Conservation (phyloP, 441 rosid species). For the Sinapis alba region DNA sequence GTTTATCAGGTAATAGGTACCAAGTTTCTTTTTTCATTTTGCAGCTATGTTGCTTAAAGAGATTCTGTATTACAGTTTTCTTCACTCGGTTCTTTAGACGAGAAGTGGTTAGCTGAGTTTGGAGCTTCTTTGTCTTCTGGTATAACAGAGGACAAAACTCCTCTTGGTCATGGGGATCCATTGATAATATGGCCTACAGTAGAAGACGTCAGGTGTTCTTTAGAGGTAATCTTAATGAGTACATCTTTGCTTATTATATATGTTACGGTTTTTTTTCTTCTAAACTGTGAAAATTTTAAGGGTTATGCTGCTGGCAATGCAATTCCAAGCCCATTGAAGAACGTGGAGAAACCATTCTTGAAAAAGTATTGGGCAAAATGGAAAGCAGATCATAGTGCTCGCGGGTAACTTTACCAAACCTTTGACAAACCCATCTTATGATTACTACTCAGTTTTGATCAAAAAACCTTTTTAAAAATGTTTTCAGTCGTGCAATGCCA, state of each 20-base stretch:
- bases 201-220: slow-evolving; percentile 90
- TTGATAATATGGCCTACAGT: slow-evolving; percentile 90
- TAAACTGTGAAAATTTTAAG: slow-evolving; percentile 42
- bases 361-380: slow-evolving; percentile 94
- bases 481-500: slow-evolving; percentile 87
- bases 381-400: slow-evolving; percentile 86
- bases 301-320: slow-evolving; percentile 94
- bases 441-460: slow-evolving; percentile 22
- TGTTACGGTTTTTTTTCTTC: slow-evolving; percentile 5
- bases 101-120: slow-evolving; percentile 92
- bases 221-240: slow-evolving; percentile 62
- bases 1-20: slow-evolving; percentile 69
- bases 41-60: background rate
- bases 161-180: slow-evolving; percentile 83
- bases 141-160: slow-evolving; percentile 65
- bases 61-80: slow-evolving; percentile 63
- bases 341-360: slow-evolving; percentile 81
- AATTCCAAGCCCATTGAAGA: slow-evolving; percentile 87
- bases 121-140: slow-evolving; percentile 88
- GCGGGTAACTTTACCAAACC: slow-evolving; percentile 48
- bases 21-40: background rate
- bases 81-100: slow-evolving; percentile 92
- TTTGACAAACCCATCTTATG: background rate
- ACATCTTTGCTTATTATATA: background rate
- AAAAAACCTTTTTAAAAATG: slow-evolving; percentile 12